Evolutionary conservation across 495 filamentous ascomycete species (phyloP).

Genomic region (Tuber magnatum): DNA sequence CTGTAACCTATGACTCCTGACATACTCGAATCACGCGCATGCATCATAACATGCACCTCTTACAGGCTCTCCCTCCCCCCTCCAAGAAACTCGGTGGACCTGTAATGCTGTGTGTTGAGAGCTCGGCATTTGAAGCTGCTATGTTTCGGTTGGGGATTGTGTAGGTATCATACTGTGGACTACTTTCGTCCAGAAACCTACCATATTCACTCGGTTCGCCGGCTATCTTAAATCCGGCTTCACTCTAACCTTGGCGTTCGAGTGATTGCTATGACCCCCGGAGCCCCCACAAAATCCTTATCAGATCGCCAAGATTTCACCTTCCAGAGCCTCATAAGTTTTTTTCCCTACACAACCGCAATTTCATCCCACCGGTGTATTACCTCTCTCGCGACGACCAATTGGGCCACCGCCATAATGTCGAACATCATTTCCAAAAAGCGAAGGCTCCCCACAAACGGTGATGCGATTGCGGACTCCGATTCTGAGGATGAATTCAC

Average conservation of each 20-base stretch:
- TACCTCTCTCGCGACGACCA: conserved; percentile 1
- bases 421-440: conserved; percentile 22
- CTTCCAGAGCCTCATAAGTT: background rate
- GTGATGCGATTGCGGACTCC: conserved; percentile 45
- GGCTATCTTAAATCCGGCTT: background rate
- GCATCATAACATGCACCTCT: background rate
- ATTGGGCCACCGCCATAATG: conserved; percentile 23
- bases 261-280: background rate
- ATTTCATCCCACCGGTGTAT: background rate
- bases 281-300: background rate
- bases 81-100: background rate
- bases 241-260: background rate
- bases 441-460: conserved; percentile 23
- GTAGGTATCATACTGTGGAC: background rate
- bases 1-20: background rate
- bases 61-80: background rate
- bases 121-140: background rate
- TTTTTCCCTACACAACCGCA: background rate
- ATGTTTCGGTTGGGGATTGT: background rate
- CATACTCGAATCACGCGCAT: background rate
- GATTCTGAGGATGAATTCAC: conserved; percentile 61
- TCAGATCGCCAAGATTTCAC: background rate
- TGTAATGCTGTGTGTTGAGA: background rate
- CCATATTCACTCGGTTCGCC: background rate
- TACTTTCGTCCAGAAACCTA: background rate